Conservation (phyloP, 2,329 filamentous ascomycete genomes). For the Exophiala alcalophila region DNA sequence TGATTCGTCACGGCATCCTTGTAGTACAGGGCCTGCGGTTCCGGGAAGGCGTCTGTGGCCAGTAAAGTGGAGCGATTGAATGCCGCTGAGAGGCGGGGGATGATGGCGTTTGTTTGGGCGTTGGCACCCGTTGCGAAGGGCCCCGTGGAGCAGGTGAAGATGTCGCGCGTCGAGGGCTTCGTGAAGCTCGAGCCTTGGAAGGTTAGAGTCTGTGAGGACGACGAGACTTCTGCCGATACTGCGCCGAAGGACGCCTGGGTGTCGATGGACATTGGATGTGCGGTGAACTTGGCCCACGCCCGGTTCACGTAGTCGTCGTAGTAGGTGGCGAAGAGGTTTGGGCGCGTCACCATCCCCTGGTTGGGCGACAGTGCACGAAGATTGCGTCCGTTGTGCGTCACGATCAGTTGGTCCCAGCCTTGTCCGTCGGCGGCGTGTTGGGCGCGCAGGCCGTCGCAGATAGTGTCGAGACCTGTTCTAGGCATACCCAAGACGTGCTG, state of each 20-base stretch:
- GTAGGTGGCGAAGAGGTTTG: constrained; percentile 50
- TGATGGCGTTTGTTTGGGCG: constrained; percentile 58
- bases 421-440: constrained; percentile 57
- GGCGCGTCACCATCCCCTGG: constrained; percentile 41
- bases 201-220: constrained; percentile 38
- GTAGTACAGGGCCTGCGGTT: constrained; percentile 57
- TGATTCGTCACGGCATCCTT: constrained; percentile 58
- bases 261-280: constrained; percentile 54
- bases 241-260: constrained; percentile 61
- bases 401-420: constrained; percentile 61
- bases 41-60: constrained; percentile 42
- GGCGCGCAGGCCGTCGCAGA: constrained; percentile 54
- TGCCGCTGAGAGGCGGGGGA: constrained; percentile 70
- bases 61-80: constrained; percentile 72
- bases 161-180: constrained; percentile 59
- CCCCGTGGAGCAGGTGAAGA: constrained; percentile 64
- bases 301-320: constrained; percentile 52
- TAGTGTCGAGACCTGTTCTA: constrained; percentile 53
- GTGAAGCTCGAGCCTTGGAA: constrained; percentile 51
- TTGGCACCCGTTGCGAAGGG: constrained; percentile 52
- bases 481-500: constrained; percentile 59
- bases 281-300: constrained; percentile 50
- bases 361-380: constrained; percentile 45
- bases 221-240: constrained; percentile 49
- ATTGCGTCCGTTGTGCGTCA: constrained; percentile 42